phyloP scores from a whole-genome alignment of 164 flowering plant species.

The Nelumbo lutea region DNA sequence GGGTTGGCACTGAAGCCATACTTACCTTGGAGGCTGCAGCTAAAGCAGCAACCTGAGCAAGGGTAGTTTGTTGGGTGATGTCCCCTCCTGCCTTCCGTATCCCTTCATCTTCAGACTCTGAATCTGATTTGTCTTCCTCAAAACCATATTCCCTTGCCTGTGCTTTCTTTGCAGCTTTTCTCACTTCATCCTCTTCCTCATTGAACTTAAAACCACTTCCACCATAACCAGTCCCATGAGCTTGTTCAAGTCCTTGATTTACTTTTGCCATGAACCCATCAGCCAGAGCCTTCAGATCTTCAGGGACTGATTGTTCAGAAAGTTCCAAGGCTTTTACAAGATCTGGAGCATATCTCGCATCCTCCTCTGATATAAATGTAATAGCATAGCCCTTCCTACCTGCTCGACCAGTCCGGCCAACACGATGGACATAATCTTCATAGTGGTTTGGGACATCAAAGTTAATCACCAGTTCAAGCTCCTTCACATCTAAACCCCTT shows the following conservation, averaged over 20 bases:
- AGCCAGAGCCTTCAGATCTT: constrained; percentile 82
- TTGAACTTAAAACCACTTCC: constrained; percentile 96
- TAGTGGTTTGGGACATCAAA: constrained; percentile 92
- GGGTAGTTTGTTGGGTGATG: constrained; percentile 53
- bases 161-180: constrained; percentile 95
- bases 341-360: constrained; percentile 91
- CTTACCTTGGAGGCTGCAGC: constrained; percentile 67
- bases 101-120: constrained; percentile 88
- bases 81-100: constrained; percentile 80
- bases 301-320: constrained; percentile 89
- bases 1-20: constrained; percentile 27
- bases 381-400: constrained; percentile 89
- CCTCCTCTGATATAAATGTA: constrained; percentile 84
- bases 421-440: constrained; percentile 98
- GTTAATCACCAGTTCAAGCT: constrained; percentile 86
- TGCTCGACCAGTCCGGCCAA: constrained; percentile 94
- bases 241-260: constrained; percentile 85
- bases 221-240: constrained; percentile 97
- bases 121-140: constrained; percentile 95
- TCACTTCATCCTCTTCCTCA: constrained; percentile 95
- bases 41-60: constrained; percentile 63
- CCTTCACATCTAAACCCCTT: constrained; percentile 96
- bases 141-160: constrained; percentile 94
- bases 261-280: constrained; percentile 88
- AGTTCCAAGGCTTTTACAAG: constrained; percentile 90